Conservation (phyloP, 768 basidiomycete species). For the Boletus vinaceobasis region DNA sequence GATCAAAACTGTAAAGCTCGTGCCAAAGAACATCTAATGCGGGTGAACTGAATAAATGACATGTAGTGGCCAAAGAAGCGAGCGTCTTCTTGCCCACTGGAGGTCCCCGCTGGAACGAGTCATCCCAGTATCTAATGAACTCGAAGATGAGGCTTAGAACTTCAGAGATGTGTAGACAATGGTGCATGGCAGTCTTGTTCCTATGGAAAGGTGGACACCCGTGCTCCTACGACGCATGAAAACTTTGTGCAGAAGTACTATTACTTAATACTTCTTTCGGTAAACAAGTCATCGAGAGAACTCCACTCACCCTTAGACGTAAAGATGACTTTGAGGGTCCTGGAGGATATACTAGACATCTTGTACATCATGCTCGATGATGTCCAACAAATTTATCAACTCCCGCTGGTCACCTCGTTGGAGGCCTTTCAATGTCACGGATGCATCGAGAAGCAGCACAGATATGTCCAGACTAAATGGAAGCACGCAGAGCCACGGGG, state of each 20-base stretch:
- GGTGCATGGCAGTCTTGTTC: constrained; percentile 37
- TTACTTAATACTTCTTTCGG: not conserved
- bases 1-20: constrained; percentile 8
- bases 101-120: not conserved
- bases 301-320: not conserved
- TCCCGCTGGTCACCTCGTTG: too few species aligned
- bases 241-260: not conserved
- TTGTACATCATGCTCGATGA: not conserved
- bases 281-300: not conserved
- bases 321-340: not conserved
- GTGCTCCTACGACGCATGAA: not conserved
- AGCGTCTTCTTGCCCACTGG: constrained; percentile 4
- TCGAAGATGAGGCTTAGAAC: constrained; percentile 8
- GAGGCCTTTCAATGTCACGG: too few species aligned
- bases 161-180: constrained; percentile 11
- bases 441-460: too few species aligned
- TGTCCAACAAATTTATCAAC: too few species aligned
- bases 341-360: not conserved
- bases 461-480: too few species aligned
- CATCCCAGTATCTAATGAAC: not conserved
- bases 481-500: too few species aligned
- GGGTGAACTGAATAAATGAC: constrained; percentile 11
- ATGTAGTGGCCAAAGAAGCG: constrained; percentile 10
- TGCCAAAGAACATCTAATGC: constrained; percentile 14
- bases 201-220: not conserved